Evolutionary conservation across 768 basidiomycete species (phyloP), one percentile per base, ranked within the genome.

Genomic region (Amanita subjunquillea): DNA sequence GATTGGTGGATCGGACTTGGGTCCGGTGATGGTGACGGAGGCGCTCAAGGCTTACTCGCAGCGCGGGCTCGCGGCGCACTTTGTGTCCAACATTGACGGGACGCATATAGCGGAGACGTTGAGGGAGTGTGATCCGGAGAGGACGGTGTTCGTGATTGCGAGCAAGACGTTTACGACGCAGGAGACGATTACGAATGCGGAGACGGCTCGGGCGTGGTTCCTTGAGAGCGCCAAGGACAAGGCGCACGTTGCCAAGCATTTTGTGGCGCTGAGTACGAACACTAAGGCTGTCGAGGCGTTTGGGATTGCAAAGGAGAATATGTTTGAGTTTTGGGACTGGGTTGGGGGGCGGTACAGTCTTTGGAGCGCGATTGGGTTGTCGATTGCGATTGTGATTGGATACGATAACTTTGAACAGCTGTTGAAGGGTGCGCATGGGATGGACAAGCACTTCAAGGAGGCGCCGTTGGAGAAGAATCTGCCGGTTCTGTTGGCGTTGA

Each of bases 311-410:
- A 67, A 83, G 55, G 77, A 78, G 59, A 97, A 97, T 73, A 99
- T 99, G 94, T 99, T 99, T 82, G 84, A 87, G 65, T 98, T 99
- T 82, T 99, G 95, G 95, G 96, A 98, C 70, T 99, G 96, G 96
- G 96, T 99, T 57, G 96, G 96, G 56, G 96, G 96, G 23, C 82
- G 95, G 57, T 99, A 99, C 79, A 92, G 88, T 60, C 76, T 99
- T 58, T 98, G 96, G 95, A 93, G 91, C 56, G 95, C 96, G 29
- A 97, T 99, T 60, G 96, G 96, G 54, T 76, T 98, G 54, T 89
- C 90, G 42, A 98, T 99, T 69, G 88, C 90, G 37, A 73, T 98
- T 48, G 86, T 83, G 43, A 88, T 98, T 60, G 96, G 96, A 3
- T 96, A 82, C 65, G 88, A 96, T 36, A 89, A 94, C 76, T 98